Percentiles rank a stretch among this genome's conserved stretches.
Conservation (phyloP, 495 filamentous ascomycete species). For the Penicilliopsis zonata region DNA sequence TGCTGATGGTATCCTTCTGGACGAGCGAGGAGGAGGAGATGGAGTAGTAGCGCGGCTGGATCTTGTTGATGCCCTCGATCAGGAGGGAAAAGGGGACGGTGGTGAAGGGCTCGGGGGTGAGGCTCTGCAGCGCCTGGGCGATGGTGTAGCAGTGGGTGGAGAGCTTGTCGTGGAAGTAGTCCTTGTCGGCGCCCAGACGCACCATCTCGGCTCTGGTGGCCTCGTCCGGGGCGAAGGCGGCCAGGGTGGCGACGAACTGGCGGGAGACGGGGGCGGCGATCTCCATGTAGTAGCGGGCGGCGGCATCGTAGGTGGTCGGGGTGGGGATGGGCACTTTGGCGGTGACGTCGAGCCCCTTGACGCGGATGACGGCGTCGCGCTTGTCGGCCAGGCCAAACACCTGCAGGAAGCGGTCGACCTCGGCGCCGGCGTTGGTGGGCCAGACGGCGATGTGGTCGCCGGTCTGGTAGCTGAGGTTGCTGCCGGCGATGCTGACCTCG, state of each 20-base stretch:
- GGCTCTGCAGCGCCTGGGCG: constrained; percentile 68
- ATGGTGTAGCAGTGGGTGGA: constrained; percentile 78
- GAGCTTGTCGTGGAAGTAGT: constrained; percentile 88
- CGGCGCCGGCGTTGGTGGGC: constrained; percentile 89
- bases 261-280: constrained; percentile 91
- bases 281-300: constrained; percentile 93
- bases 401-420: constrained; percentile 82
- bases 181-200: constrained; percentile 84
- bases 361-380: constrained; percentile 70
- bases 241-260: constrained; percentile 81
- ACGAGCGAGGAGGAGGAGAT: constrained; percentile 95
- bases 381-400: constrained; percentile 66
- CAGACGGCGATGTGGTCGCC: constrained; percentile 96
- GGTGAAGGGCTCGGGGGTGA: constrained; percentile 64
- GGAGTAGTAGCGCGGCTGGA: constrained; percentile 97
- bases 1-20: constrained; percentile 84
- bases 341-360: constrained; percentile 90
- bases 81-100: constrained; percentile 87
- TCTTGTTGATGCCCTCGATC: constrained; percentile 86
- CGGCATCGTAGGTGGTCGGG: constrained; percentile 92
- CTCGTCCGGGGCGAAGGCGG: constrained; percentile 84
- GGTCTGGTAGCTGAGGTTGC: constrained; percentile 77
- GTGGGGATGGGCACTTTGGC: constrained; percentile 97
- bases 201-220: constrained; percentile 72
- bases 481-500: constrained; percentile 84